Evolutionary conservation across 2,329 filamentous ascomycete species (phyloP), one percentile per base, ranked within the genome.

Genomic region (Albophoma yamanashiensis): DNA sequence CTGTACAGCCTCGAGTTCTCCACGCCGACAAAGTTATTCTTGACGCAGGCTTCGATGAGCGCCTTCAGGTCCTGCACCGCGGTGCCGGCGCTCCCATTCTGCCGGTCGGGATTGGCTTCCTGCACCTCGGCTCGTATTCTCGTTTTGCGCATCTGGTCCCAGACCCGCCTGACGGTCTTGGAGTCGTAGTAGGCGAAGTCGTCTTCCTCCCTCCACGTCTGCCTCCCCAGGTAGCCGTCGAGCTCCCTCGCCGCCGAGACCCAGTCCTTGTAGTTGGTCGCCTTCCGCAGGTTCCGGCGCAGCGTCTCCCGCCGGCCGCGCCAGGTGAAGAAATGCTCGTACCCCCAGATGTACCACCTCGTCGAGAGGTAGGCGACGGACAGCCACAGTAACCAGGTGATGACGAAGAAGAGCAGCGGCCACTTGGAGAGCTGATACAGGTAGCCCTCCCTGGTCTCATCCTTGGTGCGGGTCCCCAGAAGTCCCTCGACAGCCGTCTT

Each of bases 1-100:
- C 91, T 96, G 72, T 99, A 99, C n/a, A 99, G 76, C 59, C 91
- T 84, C 12, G 93, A 86, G 68, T 96, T 97, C 73, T 99, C 94
- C 17, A 96, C 87, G 0, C 94, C 94, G 22, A 91, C 91, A 74
- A 97, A 99, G 70, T 99, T 97, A 74, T 92, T 96, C 81, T 97
- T 99, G 67, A 97, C 89, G 71, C 92, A 97, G 17, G 90, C 91
- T 76, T 96, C 91, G 25, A 95, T 78, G 61, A 97, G 75, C 0
- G 82, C 82, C 63, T 86, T 88, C 59, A 99, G 79, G 59, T 94
- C 91, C 63, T 93, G 88, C 3, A 91, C 78, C 0, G 87, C 81
- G 61, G 82, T 77, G 57, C 75, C 71, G 11, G 11, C 4, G 36
- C 74, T 71, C 62, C 68, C 74, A 22, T 58, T 45, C 55, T 64